These are phyloP conservation scores for Mycena polygramma DNA, from an alignment of 768 basidiomycete genomes.

Conservation along the genomic window DNA sequence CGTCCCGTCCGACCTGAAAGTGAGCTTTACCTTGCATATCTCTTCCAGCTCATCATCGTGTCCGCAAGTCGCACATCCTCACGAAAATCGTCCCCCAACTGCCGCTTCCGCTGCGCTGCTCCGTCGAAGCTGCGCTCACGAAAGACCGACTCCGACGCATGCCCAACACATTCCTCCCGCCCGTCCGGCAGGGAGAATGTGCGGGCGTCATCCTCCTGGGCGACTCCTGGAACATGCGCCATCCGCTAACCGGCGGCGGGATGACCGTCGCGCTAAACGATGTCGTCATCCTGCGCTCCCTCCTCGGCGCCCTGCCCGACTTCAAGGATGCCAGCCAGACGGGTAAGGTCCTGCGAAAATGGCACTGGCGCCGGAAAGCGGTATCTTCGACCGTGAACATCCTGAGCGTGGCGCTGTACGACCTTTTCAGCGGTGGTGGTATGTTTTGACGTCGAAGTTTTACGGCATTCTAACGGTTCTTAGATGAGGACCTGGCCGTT, in stretches of 20 bases:
- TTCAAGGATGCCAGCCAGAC: constrained; percentile 65
- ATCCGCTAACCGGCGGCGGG: constrained; percentile 96
- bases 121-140: constrained; percentile 75
- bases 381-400: constrained; percentile 91
- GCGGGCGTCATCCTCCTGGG: constrained; percentile 88
- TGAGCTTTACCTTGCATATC: constrained; percentile 38
- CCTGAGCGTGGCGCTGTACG: constrained; percentile 91
- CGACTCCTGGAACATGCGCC: constrained; percentile 99
- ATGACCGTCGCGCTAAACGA: constrained; percentile 97
- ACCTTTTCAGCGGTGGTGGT: constrained; percentile 95
- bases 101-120: constrained; percentile 72
- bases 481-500: constrained; percentile 68
- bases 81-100: constrained; percentile 84
- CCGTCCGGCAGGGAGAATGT: constrained; percentile 73
- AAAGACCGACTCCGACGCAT: constrained; percentile 88
- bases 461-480: constrained; percentile 18
- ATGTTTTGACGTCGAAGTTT: not conserved
- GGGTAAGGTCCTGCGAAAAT: constrained; percentile 66
- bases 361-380: constrained; percentile 92
- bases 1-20: constrained; percentile 86
- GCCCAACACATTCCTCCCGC: constrained; percentile 95
- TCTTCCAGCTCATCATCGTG: constrained; percentile 17
- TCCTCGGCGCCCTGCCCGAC: constrained; percentile 64
- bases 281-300: constrained; percentile 77
- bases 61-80: constrained; percentile 72